phyloP scores from a whole-genome alignment of 495 filamentous ascomycete species.

The Thermochaetoides thermophila region DNA sequence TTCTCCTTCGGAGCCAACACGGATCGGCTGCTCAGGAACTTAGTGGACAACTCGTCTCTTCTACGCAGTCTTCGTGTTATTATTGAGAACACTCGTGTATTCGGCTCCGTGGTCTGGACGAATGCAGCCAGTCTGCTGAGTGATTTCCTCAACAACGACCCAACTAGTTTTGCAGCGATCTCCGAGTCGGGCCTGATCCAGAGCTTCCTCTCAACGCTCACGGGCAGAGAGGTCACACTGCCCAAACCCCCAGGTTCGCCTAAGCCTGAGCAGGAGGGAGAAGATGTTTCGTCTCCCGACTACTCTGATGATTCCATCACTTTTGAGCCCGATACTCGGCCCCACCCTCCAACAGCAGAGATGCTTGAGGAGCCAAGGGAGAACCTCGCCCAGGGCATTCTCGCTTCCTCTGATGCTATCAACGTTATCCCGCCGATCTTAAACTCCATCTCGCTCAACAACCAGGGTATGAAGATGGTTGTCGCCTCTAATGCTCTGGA shows the following conservation, averaged over 20 bases:
- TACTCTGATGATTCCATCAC: slow-evolving; percentile 24
- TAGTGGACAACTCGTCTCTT: slow-evolving; percentile 83
- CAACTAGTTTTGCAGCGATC: slow-evolving; percentile 90
- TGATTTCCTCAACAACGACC: slow-evolving; percentile 97
- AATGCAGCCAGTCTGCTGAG: slow-evolving; percentile 78
- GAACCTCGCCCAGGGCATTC: slow-evolving; percentile 54
- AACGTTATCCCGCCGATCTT: slow-evolving; percentile 71
- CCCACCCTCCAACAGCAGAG: slow-evolving; percentile 28
- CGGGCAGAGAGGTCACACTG: slow-evolving; percentile 36
- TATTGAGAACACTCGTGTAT: slow-evolving; percentile 61
- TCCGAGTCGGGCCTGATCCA: slow-evolving; percentile 83
- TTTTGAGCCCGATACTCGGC: slow-evolving; percentile 27
- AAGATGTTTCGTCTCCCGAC: slow-evolving; percentile 22
- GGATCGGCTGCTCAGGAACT: slow-evolving; percentile 76
- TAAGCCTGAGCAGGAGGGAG: slow-evolving; percentile 15
- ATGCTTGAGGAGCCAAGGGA: slow-evolving; percentile 27
- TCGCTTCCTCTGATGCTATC: slow-evolving; percentile 75
- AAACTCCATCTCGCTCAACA: slow-evolving; percentile 86
- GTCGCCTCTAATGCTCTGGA: slow-evolving; percentile 66
- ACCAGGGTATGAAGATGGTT: slow-evolving; percentile 78
- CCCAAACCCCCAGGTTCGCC: slow-evolving; percentile 19
- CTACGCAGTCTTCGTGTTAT: slow-evolving; percentile 64
- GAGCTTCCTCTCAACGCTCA: slow-evolving; percentile 67
- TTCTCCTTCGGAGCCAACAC: slow-evolving; percentile 54
- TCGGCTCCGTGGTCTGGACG: slow-evolving; percentile 88